These are phyloP conservation scores for Candida maltosa DNA, from an alignment of 805 yeast genomes.

Conservation along the genomic window DNA sequence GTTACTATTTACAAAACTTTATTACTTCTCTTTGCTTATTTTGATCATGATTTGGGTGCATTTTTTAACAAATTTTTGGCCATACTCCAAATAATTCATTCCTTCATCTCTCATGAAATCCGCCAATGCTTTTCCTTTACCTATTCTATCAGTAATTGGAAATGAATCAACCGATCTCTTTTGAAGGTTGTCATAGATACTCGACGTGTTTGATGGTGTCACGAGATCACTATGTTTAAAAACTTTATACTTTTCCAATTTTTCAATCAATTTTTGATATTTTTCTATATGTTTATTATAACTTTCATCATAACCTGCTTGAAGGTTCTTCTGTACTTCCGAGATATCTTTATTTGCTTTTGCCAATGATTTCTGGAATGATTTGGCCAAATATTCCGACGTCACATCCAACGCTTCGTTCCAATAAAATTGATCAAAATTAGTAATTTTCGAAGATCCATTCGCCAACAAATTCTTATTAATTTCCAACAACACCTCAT, in stretches of 20 bases:
- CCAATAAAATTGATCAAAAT: slow-evolving; percentile 7
- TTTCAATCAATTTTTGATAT: slow-evolving; percentile 1
- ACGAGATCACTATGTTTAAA: slow-evolving; percentile 35
- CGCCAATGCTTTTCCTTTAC: slow-evolving; percentile 26
- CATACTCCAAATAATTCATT: slow-evolving; percentile 18
- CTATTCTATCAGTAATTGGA: slow-evolving; percentile 23
- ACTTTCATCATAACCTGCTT: slow-evolving; percentile 9
- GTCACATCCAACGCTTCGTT: slow-evolving; percentile 2
- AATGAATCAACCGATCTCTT: slow-evolving; percentile 12
- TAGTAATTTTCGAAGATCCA: not conserved
- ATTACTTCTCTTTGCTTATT: slow-evolving; percentile 2
- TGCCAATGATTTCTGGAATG: not conserved
- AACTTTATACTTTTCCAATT: slow-evolving; percentile 14
- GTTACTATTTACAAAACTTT: slow-evolving; percentile 1
- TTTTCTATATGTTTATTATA: slow-evolving; percentile 9
- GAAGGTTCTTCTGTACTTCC: slow-evolving; percentile 7
- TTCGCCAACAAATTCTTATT: slow-evolving; percentile 1
- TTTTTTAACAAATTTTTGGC: slow-evolving; percentile 21
- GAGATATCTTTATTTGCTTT: slow-evolving; percentile 4
- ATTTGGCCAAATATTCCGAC: not conserved
- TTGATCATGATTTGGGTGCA: slow-evolving; percentile 3
- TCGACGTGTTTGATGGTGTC: slow-evolving; percentile 8
- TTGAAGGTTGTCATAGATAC: not conserved
- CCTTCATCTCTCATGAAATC: slow-evolving; percentile 28
- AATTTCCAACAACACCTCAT: slow-evolving; percentile 27